Base-by-base conservation (phyloP, 805 yeast genomes). In the Priceomyces fermenticarens region DNA sequence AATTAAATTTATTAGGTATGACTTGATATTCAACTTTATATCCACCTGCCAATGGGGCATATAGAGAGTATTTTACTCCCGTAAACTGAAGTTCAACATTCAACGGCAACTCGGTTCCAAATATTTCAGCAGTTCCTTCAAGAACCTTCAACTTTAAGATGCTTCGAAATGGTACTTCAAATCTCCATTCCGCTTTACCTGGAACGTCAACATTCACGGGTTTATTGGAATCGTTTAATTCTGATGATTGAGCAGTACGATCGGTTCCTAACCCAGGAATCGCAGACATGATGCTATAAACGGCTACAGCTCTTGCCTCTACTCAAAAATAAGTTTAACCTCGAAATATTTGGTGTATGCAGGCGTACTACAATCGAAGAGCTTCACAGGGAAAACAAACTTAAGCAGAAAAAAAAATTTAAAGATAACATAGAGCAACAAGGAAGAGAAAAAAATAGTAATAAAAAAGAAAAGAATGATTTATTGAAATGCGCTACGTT, bases 21-120 rank as follows among this genome's bases (percentile, higher is more conserved):
- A 36, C 14, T 51, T 53, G 29, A 48, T 64, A 84, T 48, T 75
- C 76, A 4, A 90, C 40, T 29, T 60, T 67, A 51, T 88, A 80
- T 3, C 96, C 96, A 28, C 77, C 78, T 48, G 78, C 78, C 11
- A 64, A 53, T 0, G 73, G 74, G 5, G 73, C 64, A 42, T 62
- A 69, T 3, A 70, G 43, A 23, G 70, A 58, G 42, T 56, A 60
- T 45, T 69, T 70, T 15, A 57, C 65, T 4, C 75, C 75, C 10
- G 67, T 51, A 17, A 70, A 47, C 34, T 54, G 58, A 27, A 65
- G 32, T 15, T 80, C 85, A 1, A 74, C 70, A 43, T 85, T 87
- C 32, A 73, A 68, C 2, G 97, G 86, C 16, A 93, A 74, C 58
- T 93, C 99, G 2, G 97, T 88, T 16, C 99, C 99, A 62, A 85